phyloP scores from a whole-genome alignment of 2,329 filamentous ascomycete genomes.

The Colletotrichum cereale region DNA sequence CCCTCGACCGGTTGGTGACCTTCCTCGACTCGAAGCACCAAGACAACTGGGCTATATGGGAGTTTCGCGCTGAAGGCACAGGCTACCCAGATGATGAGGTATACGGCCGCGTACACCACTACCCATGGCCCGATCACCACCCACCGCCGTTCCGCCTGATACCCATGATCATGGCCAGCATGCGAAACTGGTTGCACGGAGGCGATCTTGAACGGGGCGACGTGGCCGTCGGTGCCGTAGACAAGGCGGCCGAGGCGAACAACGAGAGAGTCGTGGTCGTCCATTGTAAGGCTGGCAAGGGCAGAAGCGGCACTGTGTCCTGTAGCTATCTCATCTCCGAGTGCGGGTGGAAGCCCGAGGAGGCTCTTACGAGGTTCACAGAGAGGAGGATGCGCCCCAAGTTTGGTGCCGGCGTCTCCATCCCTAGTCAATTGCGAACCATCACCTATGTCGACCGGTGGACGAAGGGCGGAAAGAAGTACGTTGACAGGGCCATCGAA shows the following conservation, averaged over 20 bases:
- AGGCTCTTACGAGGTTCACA: slow-evolving; percentile 73
- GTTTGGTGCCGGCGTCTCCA: slow-evolving; percentile 91
- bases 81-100: slow-evolving; percentile 94
- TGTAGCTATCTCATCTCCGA: slow-evolving; percentile 93
- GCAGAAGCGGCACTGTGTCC: slow-evolving; percentile 87
- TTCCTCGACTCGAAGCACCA: slow-evolving; percentile 91
- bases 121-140: slow-evolving; percentile 97
- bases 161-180: slow-evolving; percentile 89
- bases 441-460: slow-evolving; percentile 90
- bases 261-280: slow-evolving; percentile 82
- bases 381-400: slow-evolving; percentile 88
- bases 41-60: slow-evolving; percentile 93
- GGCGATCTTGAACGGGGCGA: slow-evolving; percentile 52
- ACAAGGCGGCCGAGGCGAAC: slow-evolving; percentile 44
- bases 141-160: slow-evolving; percentile 93
- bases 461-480: slow-evolving; percentile 80
- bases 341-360: slow-evolving; percentile 70
- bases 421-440: slow-evolving; percentile 91
- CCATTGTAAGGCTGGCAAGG: slow-evolving; percentile 98
- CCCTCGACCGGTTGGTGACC: slow-evolving; percentile 85
- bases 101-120: slow-evolving; percentile 87
- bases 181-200: slow-evolving; percentile 86
- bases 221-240: slow-evolving; percentile 18
- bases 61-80: slow-evolving; percentile 96
- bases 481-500: slow-evolving; percentile 86